Conservation (phyloP, 129 eudicot species). For the Pseudognaphalium luteoalbum region DNA sequence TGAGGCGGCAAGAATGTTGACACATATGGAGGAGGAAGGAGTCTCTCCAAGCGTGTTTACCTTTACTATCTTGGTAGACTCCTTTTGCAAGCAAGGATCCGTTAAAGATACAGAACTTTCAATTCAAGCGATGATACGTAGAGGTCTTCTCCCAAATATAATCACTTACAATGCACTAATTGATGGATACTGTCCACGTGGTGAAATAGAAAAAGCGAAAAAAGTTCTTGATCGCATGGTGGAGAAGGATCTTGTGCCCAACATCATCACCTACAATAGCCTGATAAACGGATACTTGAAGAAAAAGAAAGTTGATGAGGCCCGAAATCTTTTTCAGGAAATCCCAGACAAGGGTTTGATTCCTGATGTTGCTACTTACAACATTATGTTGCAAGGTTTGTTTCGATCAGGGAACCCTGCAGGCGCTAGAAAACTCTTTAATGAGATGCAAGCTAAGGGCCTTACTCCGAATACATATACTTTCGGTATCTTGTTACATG, state of each 20-base stretch:
- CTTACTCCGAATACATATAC: constrained; percentile 20
- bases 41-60: constrained; percentile 11
- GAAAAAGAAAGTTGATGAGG: constrained; percentile 23
- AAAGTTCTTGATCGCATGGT: constrained; percentile 28
- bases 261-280: constrained; percentile 31
- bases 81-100: constrained; percentile 26
- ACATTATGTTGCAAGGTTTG: constrained; percentile 23
- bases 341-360: constrained; percentile 26
- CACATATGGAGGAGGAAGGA: constrained; percentile 29
- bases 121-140: constrained; percentile 17
- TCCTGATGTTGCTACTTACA: constrained; percentile 17
- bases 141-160: constrained; percentile 29
- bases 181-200: constrained; percentile 51
- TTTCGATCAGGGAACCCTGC: constrained; percentile 10
- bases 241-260: constrained; percentile 14
- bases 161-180: constrained; percentile 30
- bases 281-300: constrained; percentile 35
- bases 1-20: constrained; percentile 28
- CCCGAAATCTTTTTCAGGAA: constrained; percentile 33
- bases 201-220: constrained; percentile 27
- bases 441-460: constrained; percentile 25
- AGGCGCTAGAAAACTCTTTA: constrained; percentile 23
- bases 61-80: constrained; percentile 21
- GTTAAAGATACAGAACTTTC: constrained; percentile 26
- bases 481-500: constrained; percentile 21